These are phyloP conservation scores for Penicillium italicum DNA, from an alignment of 2,329 filamentous ascomycete species.

Conservation along the genomic window DNA sequence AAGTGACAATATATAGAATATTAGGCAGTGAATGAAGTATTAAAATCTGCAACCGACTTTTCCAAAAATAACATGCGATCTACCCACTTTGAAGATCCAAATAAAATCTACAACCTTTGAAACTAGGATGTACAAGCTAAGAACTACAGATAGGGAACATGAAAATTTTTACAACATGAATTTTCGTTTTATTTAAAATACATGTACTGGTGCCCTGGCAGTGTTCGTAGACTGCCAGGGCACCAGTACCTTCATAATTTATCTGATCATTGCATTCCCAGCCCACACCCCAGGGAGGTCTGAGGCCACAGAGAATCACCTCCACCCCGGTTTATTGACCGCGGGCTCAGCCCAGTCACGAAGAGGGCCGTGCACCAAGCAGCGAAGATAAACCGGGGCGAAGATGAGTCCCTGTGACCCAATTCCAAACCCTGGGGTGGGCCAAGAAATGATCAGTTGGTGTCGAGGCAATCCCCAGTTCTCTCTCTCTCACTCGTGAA, in stretches of 20 bases:
- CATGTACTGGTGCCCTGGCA: slow-evolving; percentile 1
- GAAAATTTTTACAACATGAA: not conserved
- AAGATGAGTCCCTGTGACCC: not conserved
- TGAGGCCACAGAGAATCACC: not conserved
- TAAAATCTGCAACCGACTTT: not conserved
- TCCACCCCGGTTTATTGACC: not conserved
- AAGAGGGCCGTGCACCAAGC: not conserved
- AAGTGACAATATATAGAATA: too few species aligned
- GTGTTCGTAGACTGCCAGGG: not conserved
- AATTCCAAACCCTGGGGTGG: not conserved
- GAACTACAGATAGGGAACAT: not conserved
- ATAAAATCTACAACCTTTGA: not conserved
- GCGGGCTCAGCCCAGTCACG: not conserved
- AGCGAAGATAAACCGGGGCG: not conserved
- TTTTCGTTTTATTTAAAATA: slow-evolving; percentile 7
- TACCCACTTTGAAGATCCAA: not conserved
- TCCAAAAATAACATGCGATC: not conserved
- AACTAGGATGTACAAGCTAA: not conserved
- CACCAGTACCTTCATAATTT: slow-evolving; percentile 1
- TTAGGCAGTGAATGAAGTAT: too few species aligned
- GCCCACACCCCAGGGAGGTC: not conserved
- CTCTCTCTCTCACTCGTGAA: not conserved
- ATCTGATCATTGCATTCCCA: not conserved
- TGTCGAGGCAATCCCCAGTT: not conserved
- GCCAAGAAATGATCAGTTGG: not conserved